Percentiles rank a stretch among this genome's conserved stretches.
phyloP scores from a whole-genome alignment of 352 stramenopile species.

The Phytophthora boehmeriae region DNA sequence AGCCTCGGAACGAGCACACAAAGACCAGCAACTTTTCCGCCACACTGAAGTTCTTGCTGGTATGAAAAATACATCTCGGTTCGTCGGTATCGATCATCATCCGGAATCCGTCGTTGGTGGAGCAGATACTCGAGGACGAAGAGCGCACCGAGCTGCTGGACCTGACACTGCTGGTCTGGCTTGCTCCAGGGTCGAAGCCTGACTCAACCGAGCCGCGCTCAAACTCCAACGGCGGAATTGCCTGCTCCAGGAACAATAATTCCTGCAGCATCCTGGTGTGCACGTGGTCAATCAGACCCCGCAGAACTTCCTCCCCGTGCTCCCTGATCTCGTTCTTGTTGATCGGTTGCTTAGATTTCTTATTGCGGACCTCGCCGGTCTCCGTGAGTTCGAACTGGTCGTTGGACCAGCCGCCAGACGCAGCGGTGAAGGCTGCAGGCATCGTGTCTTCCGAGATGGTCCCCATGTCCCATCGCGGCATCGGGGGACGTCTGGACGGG shows the following conservation, averaged over 20 bases:
- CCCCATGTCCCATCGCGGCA: constrained; percentile 69
- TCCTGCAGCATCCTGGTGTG: constrained; percentile 83
- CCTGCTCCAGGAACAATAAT: constrained; percentile 79
- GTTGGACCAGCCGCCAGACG: constrained; percentile 56
- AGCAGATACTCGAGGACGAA: constrained; percentile 84
- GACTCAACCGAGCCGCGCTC: constrained; percentile 54
- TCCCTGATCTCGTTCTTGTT: constrained; percentile 73
- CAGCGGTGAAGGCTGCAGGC: constrained; percentile 44
- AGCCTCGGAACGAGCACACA: constrained; percentile 76
- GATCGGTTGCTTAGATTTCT: constrained; percentile 51
- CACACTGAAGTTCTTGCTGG: constrained; percentile 74
- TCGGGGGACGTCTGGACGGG: constrained; percentile 24
- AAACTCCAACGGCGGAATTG: constrained; percentile 76
- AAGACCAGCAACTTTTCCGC: constrained; percentile 84
- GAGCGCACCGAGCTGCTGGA: constrained; percentile 52
- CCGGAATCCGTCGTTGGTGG: constrained; percentile 77
- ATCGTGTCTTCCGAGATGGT: constrained; percentile 76
- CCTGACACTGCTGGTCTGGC: constrained; percentile 32
- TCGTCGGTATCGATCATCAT: constrained; percentile 85
- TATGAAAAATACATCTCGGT: constrained; percentile 84
- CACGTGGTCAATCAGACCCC: constrained; percentile 72
- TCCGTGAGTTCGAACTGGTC: constrained; percentile 65
- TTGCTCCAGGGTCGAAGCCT: constrained; percentile 46
- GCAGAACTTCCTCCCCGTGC: constrained; percentile 74
- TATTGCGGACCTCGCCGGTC: constrained; percentile 58